Base-by-base conservation (phyloP, 768 basidiomycete species). In the Punctularia strigosozonata region DNA sequence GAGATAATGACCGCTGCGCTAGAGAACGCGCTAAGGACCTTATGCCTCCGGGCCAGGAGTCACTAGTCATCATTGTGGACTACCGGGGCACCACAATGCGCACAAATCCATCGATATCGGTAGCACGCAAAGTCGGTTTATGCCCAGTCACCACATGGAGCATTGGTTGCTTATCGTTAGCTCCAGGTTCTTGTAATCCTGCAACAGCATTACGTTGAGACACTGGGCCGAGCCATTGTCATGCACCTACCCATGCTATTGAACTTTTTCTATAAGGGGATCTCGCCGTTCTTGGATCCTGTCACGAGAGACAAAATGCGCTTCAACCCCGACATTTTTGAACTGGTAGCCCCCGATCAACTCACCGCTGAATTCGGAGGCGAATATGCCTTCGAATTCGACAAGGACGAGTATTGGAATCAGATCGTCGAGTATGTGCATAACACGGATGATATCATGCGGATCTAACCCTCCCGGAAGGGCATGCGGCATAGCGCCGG, bases 21-120 rank as follows among this genome's bases (percentile, higher is more conserved):
- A 88, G 87, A 43, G 88, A 92, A 55, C 80, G 88, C 18, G 88
- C 89, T 2, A 86, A 84, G 53, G 89, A 92, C 50, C 58, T 90
- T 36, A 85, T 87, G 80, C 88, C 88, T 0, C 75, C 73, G 0
- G 82, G 80, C 10, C 84, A 88, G 53, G 87, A 89, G 53, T 76
- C 80, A 8, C 65, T 89, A 17, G 77, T 80, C 30, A 87, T 89
- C 55, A 63, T 90, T 30, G 83, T 90, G 24, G 88, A 91, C 58
- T 91, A 90, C 66, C 79, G 77, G 51, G 76, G 76, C 20, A 80
- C 81, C 1, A 89, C 87, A 1, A 65, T 89, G 1, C 72, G 80
- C 25, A 84, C 82, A 13, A 90, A 84, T 57, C 88, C 88, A 12
- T 85, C 87, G 12, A 75, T 90, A 49, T 79, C 78, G 6, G 69